A percentile compares a stretch with the other conserved stretches of the same genome.
Evolutionary conservation across 2,329 filamentous ascomycete species (phyloP).

Genomic region (Neocucurbitaria cava): DNA sequence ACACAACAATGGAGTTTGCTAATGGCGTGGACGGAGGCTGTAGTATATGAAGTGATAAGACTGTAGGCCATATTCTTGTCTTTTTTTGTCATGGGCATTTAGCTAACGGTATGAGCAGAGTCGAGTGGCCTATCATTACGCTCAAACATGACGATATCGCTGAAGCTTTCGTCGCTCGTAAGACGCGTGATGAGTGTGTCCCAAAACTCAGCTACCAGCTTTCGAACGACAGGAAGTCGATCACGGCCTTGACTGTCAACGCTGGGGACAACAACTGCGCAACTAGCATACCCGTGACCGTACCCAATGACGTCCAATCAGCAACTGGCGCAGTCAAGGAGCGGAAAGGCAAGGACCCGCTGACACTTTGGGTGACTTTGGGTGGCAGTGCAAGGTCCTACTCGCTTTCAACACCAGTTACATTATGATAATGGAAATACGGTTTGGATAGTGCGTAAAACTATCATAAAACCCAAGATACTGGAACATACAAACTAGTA

Average conservation of each 20-base stretch:
- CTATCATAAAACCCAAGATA: no score
- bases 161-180: constrained; percentile 57
- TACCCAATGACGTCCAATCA: not conserved
- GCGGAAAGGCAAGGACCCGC: constrained; percentile 55
- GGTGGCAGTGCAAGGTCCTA: not conserved
- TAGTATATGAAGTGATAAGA: constrained; percentile 60
- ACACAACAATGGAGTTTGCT: constrained; percentile 57
- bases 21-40: constrained; percentile 63
- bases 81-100: not conserved
- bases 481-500: no score
- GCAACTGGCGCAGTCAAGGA: constrained; percentile 52
- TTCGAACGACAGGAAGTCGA: not conserved
- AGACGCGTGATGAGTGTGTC: constrained; percentile 59
- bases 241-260: not conserved
- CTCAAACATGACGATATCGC: constrained; percentile 63
- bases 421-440: no score
- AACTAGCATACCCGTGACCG: not conserved
- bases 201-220: constrained; percentile 46
- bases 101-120: not conserved
- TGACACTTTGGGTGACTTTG: constrained; percentile 35
- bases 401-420: no score
- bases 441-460: no score
- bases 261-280: not conserved
- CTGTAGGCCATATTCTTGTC: constrained; percentile 29
- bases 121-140: constrained; percentile 59